Evolutionary conservation across 495 filamentous ascomycete species (phyloP).

Genomic region (Aspergillus asperescens): DNA sequence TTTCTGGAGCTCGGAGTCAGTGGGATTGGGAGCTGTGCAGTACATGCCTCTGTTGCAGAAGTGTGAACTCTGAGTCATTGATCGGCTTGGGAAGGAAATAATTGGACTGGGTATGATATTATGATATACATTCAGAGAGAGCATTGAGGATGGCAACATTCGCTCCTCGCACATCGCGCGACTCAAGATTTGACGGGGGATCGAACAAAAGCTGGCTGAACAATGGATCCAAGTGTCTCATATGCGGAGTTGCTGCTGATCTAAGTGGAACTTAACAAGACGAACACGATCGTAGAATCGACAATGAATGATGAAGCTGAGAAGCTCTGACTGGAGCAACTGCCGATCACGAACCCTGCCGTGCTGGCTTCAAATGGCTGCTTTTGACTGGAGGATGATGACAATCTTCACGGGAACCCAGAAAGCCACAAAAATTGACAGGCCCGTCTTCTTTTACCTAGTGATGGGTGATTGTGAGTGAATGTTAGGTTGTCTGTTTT

Average conservation of each 20-base stretch:
- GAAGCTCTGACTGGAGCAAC: neutral
- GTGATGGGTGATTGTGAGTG: too few species aligned
- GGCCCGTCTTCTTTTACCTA: neutral
- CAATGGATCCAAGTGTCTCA: neutral
- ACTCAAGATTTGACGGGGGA: neutral
- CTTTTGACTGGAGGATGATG: neutral
- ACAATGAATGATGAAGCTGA: neutral
- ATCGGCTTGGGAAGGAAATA: neutral
- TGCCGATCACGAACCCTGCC: slow-evolving; percentile 4
- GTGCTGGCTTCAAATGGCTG: neutral
- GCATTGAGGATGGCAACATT: too few species aligned
- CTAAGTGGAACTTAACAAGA: neutral
- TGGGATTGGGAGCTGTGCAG: slow-evolving; percentile 1
- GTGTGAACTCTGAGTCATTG: neutral
- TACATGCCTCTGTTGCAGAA: neutral
- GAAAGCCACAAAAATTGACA: neutral
- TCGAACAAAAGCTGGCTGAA: neutral
- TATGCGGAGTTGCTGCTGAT: slow-evolving; percentile 1
- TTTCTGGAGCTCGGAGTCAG: neutral
- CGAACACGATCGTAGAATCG: slow-evolving; percentile 4
- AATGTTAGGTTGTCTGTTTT: too few species aligned
- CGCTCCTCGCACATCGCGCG: too few species aligned
- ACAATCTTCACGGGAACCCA: neutral
- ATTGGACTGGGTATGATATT: neutral
- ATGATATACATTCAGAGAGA: too few species aligned